These are phyloP conservation scores for Malassezia yamatoensis DNA, from an alignment of 1,284 basidiomycete genomes.

Conservation along the genomic window DNA sequence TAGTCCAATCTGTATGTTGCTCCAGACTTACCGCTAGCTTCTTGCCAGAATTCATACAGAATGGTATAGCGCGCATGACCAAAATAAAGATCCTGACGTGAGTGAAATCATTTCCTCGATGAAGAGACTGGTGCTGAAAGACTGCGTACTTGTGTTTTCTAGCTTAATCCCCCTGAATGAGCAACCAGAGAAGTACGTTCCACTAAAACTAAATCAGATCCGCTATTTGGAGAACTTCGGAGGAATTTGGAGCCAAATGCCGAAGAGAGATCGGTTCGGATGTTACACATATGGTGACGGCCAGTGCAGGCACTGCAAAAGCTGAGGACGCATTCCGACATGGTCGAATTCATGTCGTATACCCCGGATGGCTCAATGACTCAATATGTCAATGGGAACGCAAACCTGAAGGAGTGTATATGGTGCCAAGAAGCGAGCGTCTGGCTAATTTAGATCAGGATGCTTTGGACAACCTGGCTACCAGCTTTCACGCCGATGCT, in stretches of 20 bases:
- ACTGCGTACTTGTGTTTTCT: slow-evolving; percentile 76
- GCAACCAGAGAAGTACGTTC: slow-evolving; percentile 55
- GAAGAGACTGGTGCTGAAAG: slow-evolving; percentile 64
- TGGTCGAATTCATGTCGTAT: slow-evolving; percentile 64
- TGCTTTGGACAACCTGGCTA: not conserved
- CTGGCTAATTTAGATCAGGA: not conserved
- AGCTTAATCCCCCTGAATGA: slow-evolving; percentile 81
- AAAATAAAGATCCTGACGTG: slow-evolving; percentile 9
- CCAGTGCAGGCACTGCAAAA: slow-evolving; percentile 75
- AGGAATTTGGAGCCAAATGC: slow-evolving; percentile 77
- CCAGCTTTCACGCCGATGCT: not conserved
- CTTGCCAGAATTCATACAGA: slow-evolving; percentile 64
- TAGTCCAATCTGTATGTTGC: slow-evolving; percentile 60
- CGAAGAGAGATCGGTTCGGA: slow-evolving; percentile 59
- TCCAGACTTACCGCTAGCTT: slow-evolving; percentile 52
- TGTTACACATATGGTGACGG: slow-evolving; percentile 82
- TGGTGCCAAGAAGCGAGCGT: slow-evolving; percentile 36
- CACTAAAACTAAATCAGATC: slow-evolving; percentile 48
- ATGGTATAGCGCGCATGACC: slow-evolving; percentile 55
- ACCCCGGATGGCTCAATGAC: slow-evolving; percentile 77
- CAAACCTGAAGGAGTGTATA: slow-evolving; percentile 63
- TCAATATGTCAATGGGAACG: slow-evolving; percentile 69
- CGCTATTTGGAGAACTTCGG: slow-evolving; percentile 77
- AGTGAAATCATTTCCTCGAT: slow-evolving; percentile 73
- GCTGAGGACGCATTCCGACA: slow-evolving; percentile 63